These are phyloP conservation scores for Penicillium glabrum DNA, from an alignment of 2,329 filamentous ascomycete genomes.

Conservation along the genomic window DNA sequence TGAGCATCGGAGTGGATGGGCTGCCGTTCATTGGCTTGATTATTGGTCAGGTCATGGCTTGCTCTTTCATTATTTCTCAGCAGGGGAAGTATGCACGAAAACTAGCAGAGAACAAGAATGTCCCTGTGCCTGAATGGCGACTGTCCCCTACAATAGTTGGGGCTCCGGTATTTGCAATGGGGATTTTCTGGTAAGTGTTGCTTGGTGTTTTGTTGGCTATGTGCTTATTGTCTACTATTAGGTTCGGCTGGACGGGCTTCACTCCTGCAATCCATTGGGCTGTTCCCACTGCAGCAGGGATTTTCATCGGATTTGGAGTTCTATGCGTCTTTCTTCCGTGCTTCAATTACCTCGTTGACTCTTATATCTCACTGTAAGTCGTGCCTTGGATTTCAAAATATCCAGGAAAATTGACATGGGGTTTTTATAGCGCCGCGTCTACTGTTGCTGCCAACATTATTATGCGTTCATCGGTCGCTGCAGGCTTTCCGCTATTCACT, in stretches of 20 bases:
- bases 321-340: conserved; percentile 30
- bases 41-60: conserved; percentile 20
- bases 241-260: conserved; percentile 33
- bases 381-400: background rate
- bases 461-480: conserved; percentile 30
- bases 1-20: conserved; percentile 26
- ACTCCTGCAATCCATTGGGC: conserved; percentile 28
- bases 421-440: conserved; percentile 29
- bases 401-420: background rate
- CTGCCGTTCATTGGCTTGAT: conserved; percentile 33
- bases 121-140: conserved; percentile 29
- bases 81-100: conserved; percentile 24
- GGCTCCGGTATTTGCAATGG: conserved; percentile 31
- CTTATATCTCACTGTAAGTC: conserved; percentile 37
- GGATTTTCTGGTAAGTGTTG: conserved; percentile 32
- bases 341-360: conserved; percentile 37
- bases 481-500: conserved; percentile 35
- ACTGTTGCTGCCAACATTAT: conserved; percentile 36
- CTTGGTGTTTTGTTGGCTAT: too few species aligned
- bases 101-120: conserved; percentile 19
- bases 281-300: conserved; percentile 19
- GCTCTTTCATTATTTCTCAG: conserved; percentile 26
- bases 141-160: conserved; percentile 25
- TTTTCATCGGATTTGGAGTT: conserved; percentile 29
- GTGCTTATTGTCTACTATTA: background rate